phyloP scores from a whole-genome alignment of 2,329 filamentous ascomycete species.

The Botrytis pseudocinerea region DNA sequence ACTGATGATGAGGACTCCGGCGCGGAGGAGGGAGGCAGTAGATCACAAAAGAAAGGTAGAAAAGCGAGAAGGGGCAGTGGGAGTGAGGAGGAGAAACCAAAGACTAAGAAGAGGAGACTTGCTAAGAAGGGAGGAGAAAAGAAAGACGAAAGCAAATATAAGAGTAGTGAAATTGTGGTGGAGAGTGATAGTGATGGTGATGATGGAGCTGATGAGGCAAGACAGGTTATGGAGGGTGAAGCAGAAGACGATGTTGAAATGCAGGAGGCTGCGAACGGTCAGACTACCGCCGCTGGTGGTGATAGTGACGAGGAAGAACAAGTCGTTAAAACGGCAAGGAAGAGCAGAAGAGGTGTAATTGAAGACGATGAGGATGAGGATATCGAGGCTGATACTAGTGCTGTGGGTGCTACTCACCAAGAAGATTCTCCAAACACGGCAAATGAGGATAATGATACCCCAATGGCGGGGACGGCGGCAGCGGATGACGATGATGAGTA shows the following conservation, averaged over 20 bases:
- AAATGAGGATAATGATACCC: constrained; percentile 37
- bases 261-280: constrained; percentile 22
- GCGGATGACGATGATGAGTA: constrained; percentile 26
- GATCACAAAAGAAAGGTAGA: constrained; percentile 16
- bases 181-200: constrained; percentile 41
- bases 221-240: constrained; percentile 29
- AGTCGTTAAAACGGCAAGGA: constrained; percentile 30
- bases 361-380: constrained; percentile 40
- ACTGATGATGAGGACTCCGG: constrained; percentile 41
- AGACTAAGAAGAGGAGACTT: constrained; percentile 41
- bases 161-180: constrained; percentile 42
- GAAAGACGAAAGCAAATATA: constrained; percentile 40
- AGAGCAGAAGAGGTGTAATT: constrained; percentile 38
- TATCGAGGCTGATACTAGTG: constrained; percentile 33
- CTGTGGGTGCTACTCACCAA: constrained; percentile 10
- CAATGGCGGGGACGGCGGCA: constrained; percentile 37
- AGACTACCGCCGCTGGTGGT: background rate
- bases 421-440: constrained; percentile 37
- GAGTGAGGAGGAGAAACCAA: constrained; percentile 42
- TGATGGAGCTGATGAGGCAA: constrained; percentile 37
- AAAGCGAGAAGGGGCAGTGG: constrained; percentile 37
- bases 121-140: constrained; percentile 37
- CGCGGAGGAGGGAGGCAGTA: constrained; percentile 28
- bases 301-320: constrained; percentile 36
- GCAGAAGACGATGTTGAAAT: constrained; percentile 30